Conservation (phyloP, 179 eudicot species). For the Dionaea muscipula region DNA sequence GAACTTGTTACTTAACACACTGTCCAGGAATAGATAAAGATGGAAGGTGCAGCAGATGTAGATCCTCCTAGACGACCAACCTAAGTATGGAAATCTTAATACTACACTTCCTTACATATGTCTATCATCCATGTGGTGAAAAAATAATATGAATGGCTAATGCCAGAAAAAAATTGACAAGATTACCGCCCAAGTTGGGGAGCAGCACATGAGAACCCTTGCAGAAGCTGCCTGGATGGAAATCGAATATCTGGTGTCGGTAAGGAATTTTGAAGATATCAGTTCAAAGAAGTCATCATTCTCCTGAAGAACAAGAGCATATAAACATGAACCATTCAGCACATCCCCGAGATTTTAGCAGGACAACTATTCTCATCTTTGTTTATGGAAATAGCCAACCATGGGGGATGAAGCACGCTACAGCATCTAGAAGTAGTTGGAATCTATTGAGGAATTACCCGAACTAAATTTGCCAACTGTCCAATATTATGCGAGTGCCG, state of each 20-base stretch:
- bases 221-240: constrained; percentile 75
- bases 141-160: not conserved
- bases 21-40: no score
- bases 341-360: not conserved
- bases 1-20: no score
- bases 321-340: not conserved
- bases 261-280: constrained; percentile 63
- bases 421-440: not conserved
- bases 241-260: constrained; percentile 60
- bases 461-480: constrained; percentile 59
- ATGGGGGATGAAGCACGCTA: constrained; percentile 10
- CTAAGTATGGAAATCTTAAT: no score
- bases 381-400: not conserved
- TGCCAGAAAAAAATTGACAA: no score
- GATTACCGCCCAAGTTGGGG: constrained; percentile 82
- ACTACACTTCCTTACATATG: no score
- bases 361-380: not conserved
- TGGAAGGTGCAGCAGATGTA: no score
- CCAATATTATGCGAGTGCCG: constrained; percentile 77
- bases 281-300: constrained; percentile 93
- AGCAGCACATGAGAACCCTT: constrained; percentile 81
- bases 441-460: constrained; percentile 32
- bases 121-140: no score
- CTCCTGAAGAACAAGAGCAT: constrained; percentile 43
- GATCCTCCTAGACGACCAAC: no score